Evolutionary conservation across 2,329 filamentous ascomycete species (phyloP), one percentile per base, ranked within the genome.

Genomic region (Arachnopeziza araneosa): DNA sequence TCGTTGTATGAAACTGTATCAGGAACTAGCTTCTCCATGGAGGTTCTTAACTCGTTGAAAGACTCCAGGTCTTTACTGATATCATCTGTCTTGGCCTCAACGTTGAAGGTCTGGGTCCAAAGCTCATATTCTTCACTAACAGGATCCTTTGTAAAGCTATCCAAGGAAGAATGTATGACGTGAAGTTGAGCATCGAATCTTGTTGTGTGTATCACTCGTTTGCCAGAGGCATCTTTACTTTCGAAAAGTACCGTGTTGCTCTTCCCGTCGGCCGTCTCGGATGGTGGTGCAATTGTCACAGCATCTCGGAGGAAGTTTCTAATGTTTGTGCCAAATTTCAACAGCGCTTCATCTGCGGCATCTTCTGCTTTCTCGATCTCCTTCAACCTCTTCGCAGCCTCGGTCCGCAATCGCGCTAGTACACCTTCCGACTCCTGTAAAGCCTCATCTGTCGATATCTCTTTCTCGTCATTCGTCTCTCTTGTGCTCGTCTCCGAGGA

Each of bases 11-110:
- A 83, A n/a, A 97, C 90, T 67, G 85, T 84, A 74, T 93, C 92
- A 1, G 95, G 95, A n/a, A 99, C 95, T 58, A 96, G 78, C 77
- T 89, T 92, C 81, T 97, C 95, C 93, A 99, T 98, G 0, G 92
- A 92, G 24, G 82, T 76, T 67, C 93, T 82, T 68, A 99, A 78
- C 75, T 98, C 93, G 10, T 87, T 84, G 70, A 96, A 96, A 72
- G 89, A 91, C 66, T 93, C 87, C 66, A 99, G 74, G 74, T 99
- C 92, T 62, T 78, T 79, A 54, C 88, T 85, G 67, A 99, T 96
- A 57, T 88, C 87, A 21, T 87, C 87, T 1, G 95, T 98, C 82
- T 93, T 93, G 71, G 82, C 82, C 57, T 93, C 92, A 17, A 90
- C 85, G 67, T 93, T 85, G 71, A 98, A 98, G 0, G 79, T 80